Evolutionary conservation across 148 eudicot genomes (phyloP), one percentile per base, ranked within the genome.

Genomic region (Heliamphora exappendiculata): DNA sequence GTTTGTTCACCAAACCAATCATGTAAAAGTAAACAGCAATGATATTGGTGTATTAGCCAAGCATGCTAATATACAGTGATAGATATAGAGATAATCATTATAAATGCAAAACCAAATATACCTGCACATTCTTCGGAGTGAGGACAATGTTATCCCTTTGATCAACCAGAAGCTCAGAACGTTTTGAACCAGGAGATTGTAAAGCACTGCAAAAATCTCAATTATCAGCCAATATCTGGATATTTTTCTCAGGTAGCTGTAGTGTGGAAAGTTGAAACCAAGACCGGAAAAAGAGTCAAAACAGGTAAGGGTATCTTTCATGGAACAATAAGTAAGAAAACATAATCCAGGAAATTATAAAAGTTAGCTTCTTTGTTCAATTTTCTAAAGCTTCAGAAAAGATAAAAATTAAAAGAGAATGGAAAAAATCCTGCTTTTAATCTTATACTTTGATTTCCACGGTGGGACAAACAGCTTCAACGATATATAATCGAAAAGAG

Each of bases 61-160:
- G 70, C 47, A 66, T 37, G 47, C 37, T 7, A 7, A 63, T 34
- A 29, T 3, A 62, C 1, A 36, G 22, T 66, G 2, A 24, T 26
- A 53, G 4, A 53, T 8, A 22, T 57, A 6, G 2, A 24, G 37
- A 12, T 47, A 22, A 68, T 3, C 26, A 51, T 26, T 72, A 39
- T 64, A 41, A 64, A 65, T 45, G n/a, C 24, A 70, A 50, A 70
- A 41, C 67, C 31, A 53, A 14, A 74, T 22, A 65, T 60, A 95
- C 99, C 99, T 95, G 99, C 67, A 95, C 94, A 84, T 95, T 95
- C 82, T 95, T 95, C 64, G 97, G 89, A 78, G 99, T 95, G 64
- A 95, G 89, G 76, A 95, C 81, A 64, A 95, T 81, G 81, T 44
- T 79, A 41, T 95, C 99, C 81, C 89, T 89, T 82, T 86, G 96